phyloP scores from a whole-genome alignment of 2,329 filamentous ascomycete genomes.

The Claviceps quebecensis region DNA sequence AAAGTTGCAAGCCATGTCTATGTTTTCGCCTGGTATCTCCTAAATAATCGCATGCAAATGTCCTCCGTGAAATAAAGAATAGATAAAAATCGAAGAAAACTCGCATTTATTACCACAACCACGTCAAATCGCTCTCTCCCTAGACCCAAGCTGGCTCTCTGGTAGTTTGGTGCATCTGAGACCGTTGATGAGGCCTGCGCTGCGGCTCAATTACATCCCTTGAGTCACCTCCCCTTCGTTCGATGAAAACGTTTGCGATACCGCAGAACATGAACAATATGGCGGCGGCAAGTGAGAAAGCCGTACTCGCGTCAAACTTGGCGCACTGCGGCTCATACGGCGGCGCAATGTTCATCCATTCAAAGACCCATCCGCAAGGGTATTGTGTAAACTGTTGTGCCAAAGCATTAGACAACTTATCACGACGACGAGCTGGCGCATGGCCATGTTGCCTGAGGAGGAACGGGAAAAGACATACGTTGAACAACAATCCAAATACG shows the following conservation, averaged over 20 bases:
- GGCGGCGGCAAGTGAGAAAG: slow-evolving; percentile 51
- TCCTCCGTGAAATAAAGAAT: background rate
- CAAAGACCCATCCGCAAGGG: slow-evolving; percentile 35
- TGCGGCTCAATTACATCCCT: background rate
- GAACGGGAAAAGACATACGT: slow-evolving; percentile 22
- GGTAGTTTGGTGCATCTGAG: background rate
- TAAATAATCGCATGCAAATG: background rate
- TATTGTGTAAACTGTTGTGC: slow-evolving; percentile 21
- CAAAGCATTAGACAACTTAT: background rate
- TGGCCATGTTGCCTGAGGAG: background rate
- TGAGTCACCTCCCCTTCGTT: background rate
- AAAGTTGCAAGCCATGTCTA: background rate
- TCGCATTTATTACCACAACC: background rate
- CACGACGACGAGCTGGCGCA: too few relatives aligned
- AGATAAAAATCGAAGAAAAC: background rate
- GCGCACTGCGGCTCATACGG: slow-evolving; percentile 32
- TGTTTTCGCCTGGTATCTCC: background rate
- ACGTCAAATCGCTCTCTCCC: background rate
- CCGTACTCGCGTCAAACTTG: slow-evolving; percentile 50
- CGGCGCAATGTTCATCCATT: slow-evolving; percentile 36
- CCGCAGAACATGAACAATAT: slow-evolving; percentile 49
- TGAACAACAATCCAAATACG: slow-evolving; percentile 44
- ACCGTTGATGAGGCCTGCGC: background rate
- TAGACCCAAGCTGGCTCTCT: background rate
- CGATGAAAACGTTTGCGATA: slow-evolving; percentile 20